Percentiles rank a stretch among this genome's conserved stretches.
These are phyloP conservation scores for Cyberlindnera mississippiensis DNA, from an alignment of 805 yeast genomes.

Conservation along the genomic window DNA sequence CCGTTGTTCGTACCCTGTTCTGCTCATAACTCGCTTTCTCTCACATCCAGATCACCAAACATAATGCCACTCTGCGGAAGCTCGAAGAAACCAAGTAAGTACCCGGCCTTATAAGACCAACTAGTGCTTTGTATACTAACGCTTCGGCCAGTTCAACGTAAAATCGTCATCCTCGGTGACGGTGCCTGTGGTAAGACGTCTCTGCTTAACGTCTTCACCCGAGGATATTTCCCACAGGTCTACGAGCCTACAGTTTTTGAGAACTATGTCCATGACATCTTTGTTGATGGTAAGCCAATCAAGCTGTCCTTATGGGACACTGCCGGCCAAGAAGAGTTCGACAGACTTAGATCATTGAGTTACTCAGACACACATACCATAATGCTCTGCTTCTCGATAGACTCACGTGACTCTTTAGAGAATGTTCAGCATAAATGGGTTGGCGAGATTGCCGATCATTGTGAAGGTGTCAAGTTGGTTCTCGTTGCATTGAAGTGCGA, in stretches of 20 bases:
- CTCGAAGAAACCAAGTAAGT: conserved; percentile 36
- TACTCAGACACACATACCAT: conserved; percentile 96
- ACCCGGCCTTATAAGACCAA: too few species aligned
- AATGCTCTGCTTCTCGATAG: conserved; percentile 93
- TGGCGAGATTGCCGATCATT: conserved; percentile 93
- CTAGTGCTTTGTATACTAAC: conserved; percentile 3
- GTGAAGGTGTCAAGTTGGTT: conserved; percentile 93
- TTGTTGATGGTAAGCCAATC: conserved; percentile 89
- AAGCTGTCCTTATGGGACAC: conserved; percentile 97
- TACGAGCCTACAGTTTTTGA: conserved; percentile 98
- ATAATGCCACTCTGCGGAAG: conserved; percentile 43
- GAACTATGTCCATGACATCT: conserved; percentile 94
- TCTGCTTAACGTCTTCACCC: conserved; percentile 86
- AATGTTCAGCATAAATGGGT: conserved; percentile 97
- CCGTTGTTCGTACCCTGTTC: not conserved
- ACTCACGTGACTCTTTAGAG: conserved; percentile 89
- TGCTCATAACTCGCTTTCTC: not conserved
- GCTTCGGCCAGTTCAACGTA: conserved; percentile 61
- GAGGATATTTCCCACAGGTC: conserved; percentile 97
- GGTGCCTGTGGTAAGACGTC: conserved; percentile 99
- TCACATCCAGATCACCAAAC: not conserved
- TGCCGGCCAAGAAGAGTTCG: conserved; percentile 98
- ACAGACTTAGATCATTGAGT: conserved; percentile 84
- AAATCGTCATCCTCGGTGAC: conserved; percentile 92
- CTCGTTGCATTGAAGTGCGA: conserved; percentile 95